Evolutionary conservation across 305 asterid genomes (phyloP).

Genomic region (Caryopteris hybrid): DNA sequence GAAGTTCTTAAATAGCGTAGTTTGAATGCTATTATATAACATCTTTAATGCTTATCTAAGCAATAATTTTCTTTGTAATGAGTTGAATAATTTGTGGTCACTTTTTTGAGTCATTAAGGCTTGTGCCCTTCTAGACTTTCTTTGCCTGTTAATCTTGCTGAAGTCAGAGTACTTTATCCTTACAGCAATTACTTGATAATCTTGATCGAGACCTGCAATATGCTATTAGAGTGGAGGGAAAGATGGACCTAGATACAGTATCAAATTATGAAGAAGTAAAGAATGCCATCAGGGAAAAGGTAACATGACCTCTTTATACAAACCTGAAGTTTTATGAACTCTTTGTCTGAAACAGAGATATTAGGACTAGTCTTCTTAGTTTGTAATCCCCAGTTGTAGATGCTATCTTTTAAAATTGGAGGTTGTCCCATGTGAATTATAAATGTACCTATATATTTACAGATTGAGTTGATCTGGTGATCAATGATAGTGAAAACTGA

Average conservation of each 20-base stretch:
- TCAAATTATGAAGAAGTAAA: constrained; percentile 86
- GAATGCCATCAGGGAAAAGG: constrained; percentile 85
- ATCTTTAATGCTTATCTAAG: background rate
- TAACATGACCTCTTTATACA: constrained; percentile 26
- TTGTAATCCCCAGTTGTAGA: constrained; percentile 1
- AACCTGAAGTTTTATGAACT: constrained; percentile 15
- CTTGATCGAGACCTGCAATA: constrained; percentile 98
- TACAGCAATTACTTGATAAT: constrained; percentile 76
- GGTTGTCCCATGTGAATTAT: background rate
- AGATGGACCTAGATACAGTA: constrained; percentile 76
- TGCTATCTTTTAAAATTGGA: constrained; percentile 5
- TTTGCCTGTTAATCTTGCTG: constrained; percentile 16
- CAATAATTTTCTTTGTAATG: background rate
- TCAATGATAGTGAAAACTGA: background rate
- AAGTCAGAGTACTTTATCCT: constrained; percentile 19
- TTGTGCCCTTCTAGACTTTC: constrained; percentile 4
- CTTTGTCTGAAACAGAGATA: constrained; percentile 6
- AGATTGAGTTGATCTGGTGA: constrained; percentile 3
- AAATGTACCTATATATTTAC: background rate
- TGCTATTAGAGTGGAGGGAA: constrained; percentile 93
- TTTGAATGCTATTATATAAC: background rate
- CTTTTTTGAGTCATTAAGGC: constrained; percentile 9
- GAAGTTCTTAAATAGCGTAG: background rate
- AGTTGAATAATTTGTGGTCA: constrained; percentile 7
- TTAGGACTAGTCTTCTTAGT: background rate